A percentile compares a stretch with the other conserved stretches of the same genome.
Evolutionary conservation across 2,329 filamentous ascomycete species (phyloP).

Genomic region (Aspergillus caelatus): DNA sequence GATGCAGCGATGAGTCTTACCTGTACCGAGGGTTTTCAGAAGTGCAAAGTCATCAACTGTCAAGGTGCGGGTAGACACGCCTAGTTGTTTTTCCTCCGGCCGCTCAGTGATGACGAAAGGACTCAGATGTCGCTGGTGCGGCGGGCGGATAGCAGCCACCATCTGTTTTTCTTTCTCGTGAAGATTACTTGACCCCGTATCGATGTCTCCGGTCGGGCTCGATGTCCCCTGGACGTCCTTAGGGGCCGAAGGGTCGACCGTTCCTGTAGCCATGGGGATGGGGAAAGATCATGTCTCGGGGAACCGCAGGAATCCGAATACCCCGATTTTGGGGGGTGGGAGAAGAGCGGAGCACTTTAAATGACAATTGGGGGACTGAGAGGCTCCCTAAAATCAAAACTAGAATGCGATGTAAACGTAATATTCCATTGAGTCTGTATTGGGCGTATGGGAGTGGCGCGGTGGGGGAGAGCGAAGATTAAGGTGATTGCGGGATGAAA

Average conservation of each 20-base stretch:
- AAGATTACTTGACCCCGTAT: conserved; percentile 24
- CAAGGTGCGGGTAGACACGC: conserved; percentile 41
- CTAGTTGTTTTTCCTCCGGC: conserved; percentile 41
- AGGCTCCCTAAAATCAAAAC: conserved; percentile 2
- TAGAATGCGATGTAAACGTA: conserved; percentile 4
- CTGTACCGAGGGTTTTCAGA: conserved; percentile 53
- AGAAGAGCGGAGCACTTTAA: background rate
- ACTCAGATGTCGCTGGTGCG: conserved; percentile 34
- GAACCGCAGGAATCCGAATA: conserved; percentile 10
- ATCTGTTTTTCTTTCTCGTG: conserved; percentile 35
- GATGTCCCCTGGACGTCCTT: conserved; percentile 30
- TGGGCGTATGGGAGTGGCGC: background rate
- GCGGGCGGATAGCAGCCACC: conserved; percentile 30
- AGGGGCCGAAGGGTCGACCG: conserved; percentile 38
- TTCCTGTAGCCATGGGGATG: conserved; percentile 45
- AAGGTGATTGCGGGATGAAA: conserved; percentile 6
- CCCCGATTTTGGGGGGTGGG: background rate
- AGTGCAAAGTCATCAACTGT: conserved; percentile 49
- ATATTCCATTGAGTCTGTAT: conserved; percentile 8
- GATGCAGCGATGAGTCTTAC: conserved; percentile 32
- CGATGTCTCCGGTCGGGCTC: conserved; percentile 17
- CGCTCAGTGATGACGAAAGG: conserved; percentile 43
- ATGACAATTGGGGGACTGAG: conserved; percentile 20
- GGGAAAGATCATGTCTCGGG: conserved; percentile 37
- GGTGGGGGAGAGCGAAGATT: background rate